Evolutionary conservation across 2,329 filamentous ascomycete species (phyloP), one percentile per base, ranked within the genome.

Genomic region (Aspergillus sojae): DNA sequence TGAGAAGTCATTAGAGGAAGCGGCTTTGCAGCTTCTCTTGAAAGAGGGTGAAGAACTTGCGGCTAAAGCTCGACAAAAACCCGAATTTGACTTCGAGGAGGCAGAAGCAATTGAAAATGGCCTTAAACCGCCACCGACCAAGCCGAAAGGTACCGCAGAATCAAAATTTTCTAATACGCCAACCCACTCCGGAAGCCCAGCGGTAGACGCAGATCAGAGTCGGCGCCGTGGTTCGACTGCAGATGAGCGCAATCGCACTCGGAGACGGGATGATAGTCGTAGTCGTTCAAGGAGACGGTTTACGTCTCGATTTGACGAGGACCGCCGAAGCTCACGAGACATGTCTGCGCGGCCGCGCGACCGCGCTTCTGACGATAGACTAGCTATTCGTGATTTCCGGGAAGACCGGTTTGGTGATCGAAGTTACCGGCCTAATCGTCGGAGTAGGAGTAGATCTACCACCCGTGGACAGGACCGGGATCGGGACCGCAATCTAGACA

Each of bases 1-100:
- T 62, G 84, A 86, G 62, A 85, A 86, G 71, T 80, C 83, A 21
- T 71, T 88, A 53, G 85, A 87, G 68, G 82, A 85, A 65, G 79
- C 83, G 43, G 85, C 85, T 12, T 75, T 87, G 58, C 80, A 85
- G 62, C 71, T 83, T 64, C 77, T 88, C 12, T 69, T 87, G 26
- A 81, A 80, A 67, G 85, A 88, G 73, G 83, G 84, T 55, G 81
- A 85, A 68, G 80, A 84, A 66, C 78, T 85, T 65, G 82, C 84
- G 10, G 83, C 83, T 28, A 85, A 84, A 68, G 79, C 81, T 4
- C 77, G 78, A 43, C 78, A 81, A 64, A 80, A 82, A 61, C 82
- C 82, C 5, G 83, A 85, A 60, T 81, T 83, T 62, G 84, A 86
- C 68, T 82, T 76, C 67, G 83, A 80, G 70, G 77, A 81, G 70